These are phyloP conservation scores for Backusella mclennaniae DNA, from an alignment of 192 early-diverging fungal genomes.

Conservation along the genomic window DNA sequence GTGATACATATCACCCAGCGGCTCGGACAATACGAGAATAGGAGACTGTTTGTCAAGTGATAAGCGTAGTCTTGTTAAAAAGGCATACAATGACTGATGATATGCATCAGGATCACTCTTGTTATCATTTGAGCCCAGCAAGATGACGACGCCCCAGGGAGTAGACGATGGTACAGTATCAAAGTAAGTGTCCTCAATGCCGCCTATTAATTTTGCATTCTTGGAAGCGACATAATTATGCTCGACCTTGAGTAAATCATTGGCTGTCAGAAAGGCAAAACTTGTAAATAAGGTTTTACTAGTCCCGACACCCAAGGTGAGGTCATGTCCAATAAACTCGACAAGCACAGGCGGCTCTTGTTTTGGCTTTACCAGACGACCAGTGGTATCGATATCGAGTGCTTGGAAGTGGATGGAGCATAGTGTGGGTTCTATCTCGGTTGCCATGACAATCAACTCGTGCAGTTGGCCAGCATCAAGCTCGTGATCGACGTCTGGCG, in stretches of 20 bases:
- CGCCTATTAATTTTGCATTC: conserved; percentile 12
- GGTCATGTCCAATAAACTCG: conserved; percentile 29
- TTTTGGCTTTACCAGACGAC: background rate
- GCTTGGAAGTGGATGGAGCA: background rate
- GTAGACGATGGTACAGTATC: conserved; percentile 9
- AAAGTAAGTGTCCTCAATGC: conserved; percentile 25
- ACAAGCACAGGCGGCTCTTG: conserved; percentile 1
- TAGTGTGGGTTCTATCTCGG: background rate
- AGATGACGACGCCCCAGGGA: conserved; percentile 12
- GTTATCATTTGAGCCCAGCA: conserved; percentile 24
- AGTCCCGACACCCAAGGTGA: conserved; percentile 13
- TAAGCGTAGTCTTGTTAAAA: background rate
- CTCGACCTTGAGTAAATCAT: conserved; percentile 15
- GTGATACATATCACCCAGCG: conserved; percentile 18
- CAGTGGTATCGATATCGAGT: background rate
- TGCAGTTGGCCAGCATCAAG: conserved; percentile 4
- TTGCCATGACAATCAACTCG: conserved; percentile 13
- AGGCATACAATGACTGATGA: background rate
- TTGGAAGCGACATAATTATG: conserved; percentile 21
- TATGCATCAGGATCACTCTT: background rate
- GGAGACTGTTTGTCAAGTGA: background rate
- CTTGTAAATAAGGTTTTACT: conserved; percentile 18
- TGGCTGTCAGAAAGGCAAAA: conserved; percentile 22
- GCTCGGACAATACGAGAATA: conserved; percentile 25
- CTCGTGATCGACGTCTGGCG: background rate